These are phyloP conservation scores for Lanmaoa rubissima DNA, from an alignment of 768 basidiomycete genomes.

Conservation along the genomic window DNA sequence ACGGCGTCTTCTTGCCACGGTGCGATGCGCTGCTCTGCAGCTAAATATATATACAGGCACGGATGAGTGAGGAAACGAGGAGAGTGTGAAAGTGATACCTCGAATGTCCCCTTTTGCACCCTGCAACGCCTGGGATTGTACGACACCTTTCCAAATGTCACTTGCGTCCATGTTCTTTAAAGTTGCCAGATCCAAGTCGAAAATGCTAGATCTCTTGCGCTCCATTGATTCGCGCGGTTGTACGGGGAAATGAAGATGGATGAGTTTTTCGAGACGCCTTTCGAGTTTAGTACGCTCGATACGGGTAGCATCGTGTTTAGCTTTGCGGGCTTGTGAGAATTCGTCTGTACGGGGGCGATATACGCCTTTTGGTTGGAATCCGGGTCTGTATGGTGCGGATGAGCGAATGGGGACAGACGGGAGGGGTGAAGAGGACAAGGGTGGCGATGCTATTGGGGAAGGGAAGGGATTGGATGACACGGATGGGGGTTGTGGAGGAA, in stretches of 20 bases:
- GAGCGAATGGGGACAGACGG: slow-evolving; percentile 22
- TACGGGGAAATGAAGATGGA: slow-evolving; percentile 63
- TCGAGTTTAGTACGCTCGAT: slow-evolving; percentile 84
- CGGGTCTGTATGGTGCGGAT: slow-evolving; percentile 75
- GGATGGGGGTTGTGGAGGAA: slow-evolving; percentile 10
- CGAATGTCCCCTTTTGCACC: slow-evolving; percentile 62
- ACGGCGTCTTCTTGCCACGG: slow-evolving; percentile 88
- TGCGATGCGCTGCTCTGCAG: slow-evolving; percentile 87
- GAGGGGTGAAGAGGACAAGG: slow-evolving; percentile 22
- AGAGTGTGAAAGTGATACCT: slow-evolving; percentile 42
- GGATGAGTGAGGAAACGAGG: slow-evolving; percentile 2
- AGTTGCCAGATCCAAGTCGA: slow-evolving; percentile 61
- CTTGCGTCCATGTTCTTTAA: slow-evolving; percentile 62
- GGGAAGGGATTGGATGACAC: slow-evolving; percentile 13
- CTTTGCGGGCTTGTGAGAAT: slow-evolving; percentile 49
- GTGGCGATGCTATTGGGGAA: slow-evolving; percentile 27
- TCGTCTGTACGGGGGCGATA: slow-evolving; percentile 80
- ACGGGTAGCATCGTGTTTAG: slow-evolving; percentile 45
- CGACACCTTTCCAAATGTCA: slow-evolving; percentile 69
- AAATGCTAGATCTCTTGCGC: slow-evolving; percentile 62
- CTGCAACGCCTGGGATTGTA: slow-evolving; percentile 40
- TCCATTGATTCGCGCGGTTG: slow-evolving; percentile 17
- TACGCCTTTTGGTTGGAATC: slow-evolving; percentile 92
- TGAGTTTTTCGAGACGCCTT: slow-evolving; percentile 85
- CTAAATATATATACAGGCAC: slow-evolving; percentile 32